Evolutionary conservation across 2,329 filamentous ascomycete genomes (phyloP).

Genomic region (Phialophora tarda): DNA sequence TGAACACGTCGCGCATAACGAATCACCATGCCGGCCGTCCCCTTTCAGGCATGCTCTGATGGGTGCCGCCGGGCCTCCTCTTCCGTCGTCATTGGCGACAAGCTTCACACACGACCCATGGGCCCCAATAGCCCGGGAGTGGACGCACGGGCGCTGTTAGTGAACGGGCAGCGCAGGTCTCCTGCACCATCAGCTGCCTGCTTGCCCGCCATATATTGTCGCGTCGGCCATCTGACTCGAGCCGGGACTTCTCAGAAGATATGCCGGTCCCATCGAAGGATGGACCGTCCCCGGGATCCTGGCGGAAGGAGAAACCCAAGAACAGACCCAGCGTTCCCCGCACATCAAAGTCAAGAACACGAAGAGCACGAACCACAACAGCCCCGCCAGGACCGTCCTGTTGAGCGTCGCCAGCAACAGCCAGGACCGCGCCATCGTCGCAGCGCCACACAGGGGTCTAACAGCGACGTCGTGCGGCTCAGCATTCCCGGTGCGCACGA

Average conservation of each 20-base stretch:
- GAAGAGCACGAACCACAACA: conserved; percentile 8
- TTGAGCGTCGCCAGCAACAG: conserved; percentile 6
- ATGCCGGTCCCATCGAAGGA: conserved; percentile 6
- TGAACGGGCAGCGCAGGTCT: conserved; percentile 8
- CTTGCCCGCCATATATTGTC: conserved; percentile 6
- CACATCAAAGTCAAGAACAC: conserved; percentile 4
- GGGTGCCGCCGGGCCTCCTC: background rate
- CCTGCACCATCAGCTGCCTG: background rate
- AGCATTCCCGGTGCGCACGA: conserved; percentile 2
- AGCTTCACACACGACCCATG: background rate
- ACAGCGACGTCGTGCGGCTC: background rate
- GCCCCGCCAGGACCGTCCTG: background rate
- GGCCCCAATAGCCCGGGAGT: conserved; percentile 7
- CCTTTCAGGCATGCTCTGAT: conserved; percentile 6
- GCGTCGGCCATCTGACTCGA: background rate
- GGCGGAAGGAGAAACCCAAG: background rate
- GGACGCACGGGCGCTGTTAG: conserved; percentile 5
- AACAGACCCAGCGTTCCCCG: conserved; percentile 4
- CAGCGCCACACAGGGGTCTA: conserved; percentile 6
- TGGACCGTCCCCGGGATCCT: conserved; percentile 6
- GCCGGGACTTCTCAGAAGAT: conserved; percentile 6
- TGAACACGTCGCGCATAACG: conserved; percentile 1
- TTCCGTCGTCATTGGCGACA: conserved; percentile 5
- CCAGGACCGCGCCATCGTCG: conserved; percentile 11
- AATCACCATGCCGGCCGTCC: conserved; percentile 4